These are phyloP conservation scores for Peltaster fructicola DNA, from an alignment of 2,329 filamentous ascomycete genomes.

Conservation along the genomic window DNA sequence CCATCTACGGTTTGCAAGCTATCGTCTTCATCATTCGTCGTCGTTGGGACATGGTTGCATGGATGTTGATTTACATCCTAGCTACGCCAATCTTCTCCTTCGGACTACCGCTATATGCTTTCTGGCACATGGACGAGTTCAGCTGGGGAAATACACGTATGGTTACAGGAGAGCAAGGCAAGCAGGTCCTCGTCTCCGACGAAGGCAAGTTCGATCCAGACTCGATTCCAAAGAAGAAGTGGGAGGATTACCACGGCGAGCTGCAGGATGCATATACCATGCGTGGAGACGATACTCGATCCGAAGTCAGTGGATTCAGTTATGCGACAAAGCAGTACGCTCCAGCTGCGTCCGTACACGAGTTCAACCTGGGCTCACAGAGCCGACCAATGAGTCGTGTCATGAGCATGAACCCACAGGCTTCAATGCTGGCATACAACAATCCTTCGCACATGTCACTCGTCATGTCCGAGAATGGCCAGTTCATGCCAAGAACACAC, in stretches of 20 bases:
- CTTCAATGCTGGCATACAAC: slow-evolving; percentile 17
- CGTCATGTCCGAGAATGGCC: slow-evolving; percentile 46
- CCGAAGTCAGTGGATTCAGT: slow-evolving; percentile 81
- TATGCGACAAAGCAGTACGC: slow-evolving; percentile 74
- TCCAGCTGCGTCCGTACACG: slow-evolving; percentile 44
- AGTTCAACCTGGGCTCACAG: slow-evolving; percentile 29
- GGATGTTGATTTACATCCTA: slow-evolving; percentile 92
- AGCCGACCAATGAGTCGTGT: slow-evolving; percentile 39
- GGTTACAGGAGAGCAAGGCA: slow-evolving; percentile 81
- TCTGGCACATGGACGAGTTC: slow-evolving; percentile 99
- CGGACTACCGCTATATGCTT: slow-evolving; percentile 76
- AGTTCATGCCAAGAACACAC: slow-evolving; percentile 8
- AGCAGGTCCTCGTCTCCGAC: slow-evolving; percentile 83
- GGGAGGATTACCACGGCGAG: slow-evolving; percentile 97
- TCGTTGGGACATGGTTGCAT: slow-evolving; percentile 99
- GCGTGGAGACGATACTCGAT: slow-evolving; percentile 60
- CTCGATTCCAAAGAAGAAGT: slow-evolving; percentile 91
- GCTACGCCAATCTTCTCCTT: slow-evolving; percentile 87
- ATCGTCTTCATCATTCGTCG: slow-evolving; percentile 92
- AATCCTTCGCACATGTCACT: slow-evolving; percentile 61
- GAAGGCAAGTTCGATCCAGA: slow-evolving; percentile 94
- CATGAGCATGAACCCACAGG: slow-evolving; percentile 34
- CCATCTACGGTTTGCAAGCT: slow-evolving; percentile 93
- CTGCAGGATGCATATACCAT: slow-evolving; percentile 93
- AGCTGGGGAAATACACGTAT: slow-evolving; percentile 98